These are phyloP conservation scores for Limnanthes douglasii DNA, from an alignment of 345 rosid species.

Conservation along the genomic window DNA sequence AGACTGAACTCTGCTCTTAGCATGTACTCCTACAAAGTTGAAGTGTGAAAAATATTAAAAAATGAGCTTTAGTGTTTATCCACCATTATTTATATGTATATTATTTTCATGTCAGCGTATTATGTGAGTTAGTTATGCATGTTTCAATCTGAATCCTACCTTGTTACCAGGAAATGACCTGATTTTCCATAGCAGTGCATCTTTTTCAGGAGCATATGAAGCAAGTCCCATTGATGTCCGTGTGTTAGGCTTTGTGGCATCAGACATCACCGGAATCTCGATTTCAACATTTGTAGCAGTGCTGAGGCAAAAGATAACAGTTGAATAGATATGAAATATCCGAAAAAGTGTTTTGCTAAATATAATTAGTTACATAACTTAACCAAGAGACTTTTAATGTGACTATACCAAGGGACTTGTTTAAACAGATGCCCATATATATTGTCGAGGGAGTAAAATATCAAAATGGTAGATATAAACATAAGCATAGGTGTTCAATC, in stretches of 20 bases:
- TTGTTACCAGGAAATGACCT: slow-evolving; percentile 75
- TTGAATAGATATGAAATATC: too few relatives aligned
- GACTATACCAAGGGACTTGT: too few relatives aligned
- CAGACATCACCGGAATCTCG: slow-evolving; percentile 47
- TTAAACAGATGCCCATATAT: too few relatives aligned
- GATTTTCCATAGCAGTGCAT: slow-evolving; percentile 65
- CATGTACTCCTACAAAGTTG: slow-evolving; percentile 61
- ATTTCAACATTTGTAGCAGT: slow-evolving; percentile 70
- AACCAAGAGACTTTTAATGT: too few relatives aligned
- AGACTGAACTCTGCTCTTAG: slow-evolving; percentile 70
- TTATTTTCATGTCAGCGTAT: not conserved
- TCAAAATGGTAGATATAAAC: not conserved
- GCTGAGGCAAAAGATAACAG: slow-evolving; percentile 18
- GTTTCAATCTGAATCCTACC: slow-evolving; percentile 23
- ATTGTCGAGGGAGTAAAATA: slow-evolving; percentile 5
- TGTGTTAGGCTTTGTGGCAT: slow-evolving; percentile 79
- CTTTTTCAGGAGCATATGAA: slow-evolving; percentile 61
- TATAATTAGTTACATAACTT: too few relatives aligned
- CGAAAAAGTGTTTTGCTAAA: too few relatives aligned
- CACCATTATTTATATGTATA: slow-evolving; percentile 1
- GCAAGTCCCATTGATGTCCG: slow-evolving; percentile 96
- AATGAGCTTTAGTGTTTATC: not conserved
- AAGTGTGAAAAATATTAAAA: too few relatives aligned
- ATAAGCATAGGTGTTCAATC: too few relatives aligned
- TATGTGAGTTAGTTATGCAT: too few relatives aligned